A percentile compares a stretch with the other conserved stretches of the same genome.
These are phyloP conservation scores for Neofusicoccum sp. DNA, from an alignment of 2,329 filamentous ascomycete species.

Conservation along the genomic window DNA sequence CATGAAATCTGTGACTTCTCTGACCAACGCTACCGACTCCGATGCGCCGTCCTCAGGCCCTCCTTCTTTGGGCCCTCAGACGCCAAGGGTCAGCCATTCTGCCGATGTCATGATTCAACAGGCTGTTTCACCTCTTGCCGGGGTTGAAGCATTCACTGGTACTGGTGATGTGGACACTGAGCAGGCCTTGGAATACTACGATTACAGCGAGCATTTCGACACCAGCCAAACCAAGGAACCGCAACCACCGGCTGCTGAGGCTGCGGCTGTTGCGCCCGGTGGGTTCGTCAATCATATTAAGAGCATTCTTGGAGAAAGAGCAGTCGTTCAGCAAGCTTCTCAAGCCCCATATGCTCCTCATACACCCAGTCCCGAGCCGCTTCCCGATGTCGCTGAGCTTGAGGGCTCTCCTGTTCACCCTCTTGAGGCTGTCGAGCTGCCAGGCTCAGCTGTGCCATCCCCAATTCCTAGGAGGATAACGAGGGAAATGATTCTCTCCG, in stretches of 20 bases:
- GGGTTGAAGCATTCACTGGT: not conserved
- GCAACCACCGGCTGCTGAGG: conserved; percentile 4
- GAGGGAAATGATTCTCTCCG: conserved; percentile 34
- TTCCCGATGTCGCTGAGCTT: conserved; percentile 30
- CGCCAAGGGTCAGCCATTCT: conserved; percentile 42
- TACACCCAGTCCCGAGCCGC: conserved; percentile 15
- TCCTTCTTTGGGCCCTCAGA: conserved; percentile 45
- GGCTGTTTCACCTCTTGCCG: not conserved
- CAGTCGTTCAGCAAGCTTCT: not conserved
- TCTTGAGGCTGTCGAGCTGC: conserved; percentile 27
- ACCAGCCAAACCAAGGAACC: conserved; percentile 24
- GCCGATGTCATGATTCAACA: conserved; percentile 35
- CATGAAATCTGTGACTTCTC: conserved; percentile 4
- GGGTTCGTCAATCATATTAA: conserved; percentile 47
- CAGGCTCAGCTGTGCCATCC: conserved; percentile 33
- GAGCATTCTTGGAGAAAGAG: conserved; percentile 44
- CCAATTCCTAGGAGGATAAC: conserved; percentile 38
- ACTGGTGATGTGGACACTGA: not conserved
- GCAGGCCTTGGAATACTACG: conserved; percentile 36
- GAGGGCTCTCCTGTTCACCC: conserved; percentile 5
- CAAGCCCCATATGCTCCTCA: not conserved
- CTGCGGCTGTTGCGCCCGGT: conserved; percentile 28
- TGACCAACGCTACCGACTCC: conserved; percentile 36
- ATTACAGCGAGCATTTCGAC: conserved; percentile 43
- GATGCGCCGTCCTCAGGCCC: conserved; percentile 48